These are phyloP conservation scores for Nakazawaea ernobii DNA, from an alignment of 805 yeast genomes.

Conservation along the genomic window DNA sequence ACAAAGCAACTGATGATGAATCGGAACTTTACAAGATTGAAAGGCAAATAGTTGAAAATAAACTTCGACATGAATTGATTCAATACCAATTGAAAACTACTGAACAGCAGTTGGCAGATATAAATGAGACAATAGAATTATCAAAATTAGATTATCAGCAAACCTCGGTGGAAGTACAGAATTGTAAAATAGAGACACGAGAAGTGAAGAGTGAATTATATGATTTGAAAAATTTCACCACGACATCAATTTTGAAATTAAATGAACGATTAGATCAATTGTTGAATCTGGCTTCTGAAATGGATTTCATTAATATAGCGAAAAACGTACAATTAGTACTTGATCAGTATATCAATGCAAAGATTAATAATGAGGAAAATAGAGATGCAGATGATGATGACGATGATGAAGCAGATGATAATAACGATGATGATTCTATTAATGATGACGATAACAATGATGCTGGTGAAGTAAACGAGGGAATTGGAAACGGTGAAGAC, in stretches of 20 bases:
- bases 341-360: conserved; percentile 6
- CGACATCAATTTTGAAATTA: neutral
- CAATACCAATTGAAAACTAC: neutral
- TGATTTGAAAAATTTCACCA: neutral
- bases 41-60: conserved; percentile 1
- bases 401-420: no score
- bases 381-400: neutral
- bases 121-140: neutral
- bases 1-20: neutral
- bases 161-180: conserved; percentile 5
- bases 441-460: neutral
- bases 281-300: neutral
- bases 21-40: neutral
- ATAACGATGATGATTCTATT: neutral
- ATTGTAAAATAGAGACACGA: neutral
- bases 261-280: conserved; percentile 3
- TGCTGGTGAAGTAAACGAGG: neutral
- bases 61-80: conserved; percentile 1
- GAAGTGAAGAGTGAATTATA: conserved; percentile 1
- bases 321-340: conserved; percentile 8
- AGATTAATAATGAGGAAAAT: conserved; percentile 2
- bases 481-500: neutral
- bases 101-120: neutral
- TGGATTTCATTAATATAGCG: neutral
- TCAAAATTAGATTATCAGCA: conserved; percentile 2